A percentile compares a stretch with the other conserved stretches of the same genome.
phyloP scores from a whole-genome alignment of 1,284 basidiomycete species.

The Singerocomus inundabilis region DNA sequence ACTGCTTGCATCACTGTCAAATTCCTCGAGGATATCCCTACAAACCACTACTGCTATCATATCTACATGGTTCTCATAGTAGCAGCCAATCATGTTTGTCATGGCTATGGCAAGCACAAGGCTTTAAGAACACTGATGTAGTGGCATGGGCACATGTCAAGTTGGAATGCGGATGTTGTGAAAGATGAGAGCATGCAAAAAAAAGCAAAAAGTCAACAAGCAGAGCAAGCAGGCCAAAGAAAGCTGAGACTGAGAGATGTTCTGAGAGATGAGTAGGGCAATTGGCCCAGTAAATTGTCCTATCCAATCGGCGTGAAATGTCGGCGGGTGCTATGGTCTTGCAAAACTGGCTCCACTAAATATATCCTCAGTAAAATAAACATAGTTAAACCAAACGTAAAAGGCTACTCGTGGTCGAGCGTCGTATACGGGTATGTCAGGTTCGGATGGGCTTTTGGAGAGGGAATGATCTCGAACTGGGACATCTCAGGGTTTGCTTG shows the following conservation, averaged over 20 bases:
- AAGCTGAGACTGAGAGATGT: constrained; percentile 14
- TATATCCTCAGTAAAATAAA: constrained; percentile 17
- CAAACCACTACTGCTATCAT: too few species aligned
- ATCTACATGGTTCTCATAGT: too few species aligned
- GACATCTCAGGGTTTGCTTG: constrained; percentile 26
- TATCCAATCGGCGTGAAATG: constrained; percentile 9
- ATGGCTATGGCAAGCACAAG: too few species aligned
- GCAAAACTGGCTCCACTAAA: constrained; percentile 11
- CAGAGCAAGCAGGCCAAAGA: constrained; percentile 23
- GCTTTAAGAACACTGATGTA: too few species aligned
- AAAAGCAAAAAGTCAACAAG: constrained; percentile 16
- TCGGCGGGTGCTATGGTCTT: constrained; percentile 14
- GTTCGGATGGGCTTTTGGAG: constrained; percentile 24
- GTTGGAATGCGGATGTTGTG: constrained; percentile 14
- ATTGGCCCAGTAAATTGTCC: constrained; percentile 6
- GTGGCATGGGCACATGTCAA: constrained; percentile 20
- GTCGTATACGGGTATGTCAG: constrained; percentile 42
- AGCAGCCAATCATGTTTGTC: too few species aligned
- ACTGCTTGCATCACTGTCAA: too few species aligned
- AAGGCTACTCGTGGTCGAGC: constrained; percentile 36
- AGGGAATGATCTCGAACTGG: constrained; percentile 29
- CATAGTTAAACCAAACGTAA: constrained; percentile 14
- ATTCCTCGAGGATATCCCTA: too few species aligned
- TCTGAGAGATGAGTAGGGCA: constrained; percentile 4
- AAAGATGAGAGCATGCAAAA: constrained; percentile 18